phyloP scores from a whole-genome alignment of 1,284 basidiomycete species.

The Mycena sp. region DNA sequence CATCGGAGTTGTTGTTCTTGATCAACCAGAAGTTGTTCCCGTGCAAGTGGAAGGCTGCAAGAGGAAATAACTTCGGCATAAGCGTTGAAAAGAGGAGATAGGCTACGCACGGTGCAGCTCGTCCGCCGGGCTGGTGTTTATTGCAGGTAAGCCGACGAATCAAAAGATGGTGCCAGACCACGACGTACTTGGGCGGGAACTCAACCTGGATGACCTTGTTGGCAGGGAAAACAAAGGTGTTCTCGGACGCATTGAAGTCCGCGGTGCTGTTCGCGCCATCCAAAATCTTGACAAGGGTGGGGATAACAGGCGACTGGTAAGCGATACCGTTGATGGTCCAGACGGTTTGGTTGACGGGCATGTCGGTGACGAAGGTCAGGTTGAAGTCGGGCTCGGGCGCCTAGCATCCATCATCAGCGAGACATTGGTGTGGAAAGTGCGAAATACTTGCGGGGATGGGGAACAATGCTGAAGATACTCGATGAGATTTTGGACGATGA shows the following conservation, averaged over 20 bases:
- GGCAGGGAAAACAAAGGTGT: slow-evolving; percentile 37
- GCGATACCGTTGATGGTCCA: too few relatives aligned
- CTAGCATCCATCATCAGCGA: not conserved
- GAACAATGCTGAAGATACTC: not conserved
- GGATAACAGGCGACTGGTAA: too few relatives aligned
- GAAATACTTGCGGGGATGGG: not conserved
- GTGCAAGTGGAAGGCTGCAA: slow-evolving; percentile 14
- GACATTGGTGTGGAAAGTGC: not conserved
- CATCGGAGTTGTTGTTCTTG: slow-evolving; percentile 4
- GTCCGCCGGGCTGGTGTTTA: too few relatives aligned
- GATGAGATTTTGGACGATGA: too few relatives aligned
- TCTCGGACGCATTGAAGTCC: slow-evolving; percentile 36
- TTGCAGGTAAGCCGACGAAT: too few relatives aligned
- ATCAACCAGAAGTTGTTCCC: slow-evolving; percentile 27
- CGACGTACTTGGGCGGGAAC: not conserved
- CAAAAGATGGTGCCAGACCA: not conserved
- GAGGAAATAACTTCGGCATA: not conserved
- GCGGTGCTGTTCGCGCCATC: slow-evolving; percentile 23
- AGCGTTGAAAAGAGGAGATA: not conserved
- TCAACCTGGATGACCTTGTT: slow-evolving; percentile 19
- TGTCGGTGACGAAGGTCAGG: too few relatives aligned
- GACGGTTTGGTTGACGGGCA: too few relatives aligned
- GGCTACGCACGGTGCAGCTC: not conserved
- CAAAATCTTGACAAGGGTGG: too few relatives aligned
- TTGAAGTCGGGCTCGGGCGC: too few relatives aligned